Conservation (phyloP, 805 yeast species). For the Yarrowia porcina region DNA sequence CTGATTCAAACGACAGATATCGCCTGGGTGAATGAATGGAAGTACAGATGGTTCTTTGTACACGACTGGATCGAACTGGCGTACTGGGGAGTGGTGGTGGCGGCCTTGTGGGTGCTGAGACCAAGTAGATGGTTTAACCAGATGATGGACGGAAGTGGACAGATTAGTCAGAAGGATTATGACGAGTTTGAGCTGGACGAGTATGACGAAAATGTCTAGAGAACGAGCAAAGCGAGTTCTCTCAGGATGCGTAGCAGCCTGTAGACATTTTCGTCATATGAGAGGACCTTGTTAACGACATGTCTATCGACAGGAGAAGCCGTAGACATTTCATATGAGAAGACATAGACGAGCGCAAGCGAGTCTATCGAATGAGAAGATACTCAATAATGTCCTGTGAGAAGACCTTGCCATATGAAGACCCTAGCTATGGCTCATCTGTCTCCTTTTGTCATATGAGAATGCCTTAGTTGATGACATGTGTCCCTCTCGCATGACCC, state of each 20-base stretch:
- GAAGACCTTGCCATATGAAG: too few species aligned
- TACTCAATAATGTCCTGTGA: too few species aligned
- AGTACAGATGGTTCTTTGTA: slow-evolving; percentile 19
- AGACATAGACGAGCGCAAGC: too few species aligned
- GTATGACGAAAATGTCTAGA: neutral
- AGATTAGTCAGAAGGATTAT: slow-evolving; percentile 10
- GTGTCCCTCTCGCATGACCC: too few species aligned
- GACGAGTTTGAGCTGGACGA: slow-evolving; percentile 24
- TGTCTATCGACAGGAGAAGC: too few species aligned
- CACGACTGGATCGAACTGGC: slow-evolving; percentile 24
- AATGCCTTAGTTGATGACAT: too few species aligned
- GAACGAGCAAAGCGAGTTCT: neutral
- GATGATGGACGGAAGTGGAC: slow-evolving; percentile 23
- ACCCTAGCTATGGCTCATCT: too few species aligned
- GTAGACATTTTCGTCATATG: too few species aligned
- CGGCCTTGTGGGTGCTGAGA: neutral
- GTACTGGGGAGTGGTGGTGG: neutral
- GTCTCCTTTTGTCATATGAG: too few species aligned
- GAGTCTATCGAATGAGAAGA: too few species aligned
- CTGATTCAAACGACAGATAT: neutral
- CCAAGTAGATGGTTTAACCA: slow-evolving; percentile 17
- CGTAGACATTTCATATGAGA: too few species aligned
- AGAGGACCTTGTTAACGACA: too few species aligned
- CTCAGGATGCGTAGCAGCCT: neutral
- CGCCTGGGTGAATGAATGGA: slow-evolving; percentile 20